Percentiles rank a stretch among this genome's conserved stretches.
Evolutionary conservation across 805 yeast genomes (phyloP).

Genomic region (Vanderwaltozyma yarrowii): DNA sequence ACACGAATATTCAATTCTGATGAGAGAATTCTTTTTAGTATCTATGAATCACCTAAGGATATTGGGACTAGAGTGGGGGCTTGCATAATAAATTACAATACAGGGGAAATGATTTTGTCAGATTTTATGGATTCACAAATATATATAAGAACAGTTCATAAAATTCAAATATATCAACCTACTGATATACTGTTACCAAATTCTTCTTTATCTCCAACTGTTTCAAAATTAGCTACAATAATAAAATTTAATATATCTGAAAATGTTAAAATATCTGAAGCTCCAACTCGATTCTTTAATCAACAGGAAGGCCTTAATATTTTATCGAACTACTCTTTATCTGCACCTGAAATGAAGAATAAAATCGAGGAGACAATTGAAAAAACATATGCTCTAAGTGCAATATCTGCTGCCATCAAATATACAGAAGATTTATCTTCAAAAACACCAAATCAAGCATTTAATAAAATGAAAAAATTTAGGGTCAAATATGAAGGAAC

Average conservation of each 20-base stretch:
- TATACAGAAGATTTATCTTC: slow-evolving; percentile 12
- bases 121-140: slow-evolving; percentile 37
- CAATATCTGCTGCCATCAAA: slow-evolving; percentile 27
- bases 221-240: slow-evolving; percentile 29
- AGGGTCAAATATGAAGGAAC: slow-evolving; percentile 31
- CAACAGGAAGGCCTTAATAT: slow-evolving; percentile 17
- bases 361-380: slow-evolving; percentile 18
- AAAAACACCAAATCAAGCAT: slow-evolving; percentile 5
- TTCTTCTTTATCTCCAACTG: slow-evolving; percentile 18
- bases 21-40: slow-evolving; percentile 19
- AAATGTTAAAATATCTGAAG: slow-evolving; percentile 17
- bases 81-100: slow-evolving; percentile 30
- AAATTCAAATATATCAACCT: slow-evolving; percentile 28
- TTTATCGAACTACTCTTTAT: slow-evolving; percentile 14
- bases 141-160: slow-evolving; percentile 36
- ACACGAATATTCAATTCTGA: background rate
- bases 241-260: slow-evolving; percentile 27
- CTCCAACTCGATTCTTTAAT: slow-evolving; percentile 21
- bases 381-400: slow-evolving; percentile 25
- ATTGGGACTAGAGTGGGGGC: slow-evolving; percentile 30
- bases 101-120: slow-evolving; percentile 31
- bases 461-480: slow-evolving; percentile 21
- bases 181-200: slow-evolving; percentile 30
- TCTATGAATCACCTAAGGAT: slow-evolving; percentile 21
- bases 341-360: slow-evolving; percentile 1